These are phyloP conservation scores for Xylariaceae sp. DNA, from an alignment of 2,329 filamentous ascomycete genomes.

Conservation along the genomic window DNA sequence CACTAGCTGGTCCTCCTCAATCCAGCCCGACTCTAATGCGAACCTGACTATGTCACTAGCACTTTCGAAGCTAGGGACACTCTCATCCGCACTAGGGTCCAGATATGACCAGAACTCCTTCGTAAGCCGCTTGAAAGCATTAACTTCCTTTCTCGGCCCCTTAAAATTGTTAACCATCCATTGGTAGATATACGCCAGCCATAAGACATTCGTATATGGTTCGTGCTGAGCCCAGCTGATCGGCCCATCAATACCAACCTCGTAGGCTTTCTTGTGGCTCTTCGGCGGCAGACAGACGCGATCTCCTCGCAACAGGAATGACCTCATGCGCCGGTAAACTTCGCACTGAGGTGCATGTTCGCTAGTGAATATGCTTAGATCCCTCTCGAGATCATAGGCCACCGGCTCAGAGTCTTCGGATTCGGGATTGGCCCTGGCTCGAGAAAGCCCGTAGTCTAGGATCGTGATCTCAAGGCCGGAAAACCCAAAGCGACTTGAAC, in stretches of 20 bases:
- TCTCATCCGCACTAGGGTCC: constrained; percentile 51
- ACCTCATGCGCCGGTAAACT: constrained; percentile 65
- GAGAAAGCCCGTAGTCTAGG: constrained; percentile 66
- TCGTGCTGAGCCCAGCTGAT: constrained; percentile 58
- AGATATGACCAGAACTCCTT: constrained; percentile 58
- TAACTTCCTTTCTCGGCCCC: constrained; percentile 50
- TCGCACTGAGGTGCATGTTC: constrained; percentile 62
- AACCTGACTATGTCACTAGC: constrained; percentile 61
- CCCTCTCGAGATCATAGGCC: constrained; percentile 62
- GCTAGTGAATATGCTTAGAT: constrained; percentile 62
- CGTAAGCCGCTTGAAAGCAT: constrained; percentile 50
- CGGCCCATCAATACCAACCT: constrained; percentile 47
- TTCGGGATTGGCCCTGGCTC: constrained; percentile 49
- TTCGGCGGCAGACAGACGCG: constrained; percentile 53
- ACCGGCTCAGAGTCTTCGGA: constrained; percentile 43
- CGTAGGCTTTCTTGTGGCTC: constrained; percentile 51
- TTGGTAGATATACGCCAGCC: constrained; percentile 64
- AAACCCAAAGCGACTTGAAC: constrained; percentile 53
- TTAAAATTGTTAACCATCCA: constrained; percentile 53
- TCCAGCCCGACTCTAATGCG: constrained; percentile 61
- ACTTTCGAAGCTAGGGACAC: constrained; percentile 54
- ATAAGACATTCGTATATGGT: constrained; percentile 67
- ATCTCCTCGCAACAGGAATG: constrained; percentile 56
- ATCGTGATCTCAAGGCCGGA: constrained; percentile 67
- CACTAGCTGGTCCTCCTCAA: constrained; percentile 55